Evolutionary conservation across 2,329 filamentous ascomycete genomes (phyloP), one percentile per base, ranked within the genome.

Genomic region (Venturia oleaginea): DNA sequence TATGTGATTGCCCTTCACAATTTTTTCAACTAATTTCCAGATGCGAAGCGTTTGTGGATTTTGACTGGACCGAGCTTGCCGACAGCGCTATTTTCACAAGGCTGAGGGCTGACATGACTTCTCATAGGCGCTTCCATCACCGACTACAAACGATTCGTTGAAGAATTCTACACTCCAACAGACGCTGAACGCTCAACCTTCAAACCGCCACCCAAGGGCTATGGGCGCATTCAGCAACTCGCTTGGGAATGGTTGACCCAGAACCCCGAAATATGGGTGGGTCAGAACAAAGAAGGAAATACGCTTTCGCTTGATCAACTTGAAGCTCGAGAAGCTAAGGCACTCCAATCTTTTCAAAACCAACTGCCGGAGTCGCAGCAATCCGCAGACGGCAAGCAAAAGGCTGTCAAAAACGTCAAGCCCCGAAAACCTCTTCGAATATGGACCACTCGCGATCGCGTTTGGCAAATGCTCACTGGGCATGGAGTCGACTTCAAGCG

Each of bases 401-500:
- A 3, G 34, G 68, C 57, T 68, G 68, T 22, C 60, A 37, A 7
- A 38, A 59, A 4, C 19, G 19, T 6, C 2, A 27, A 22, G 2
- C 11, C 10, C 22, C 40, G 61, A 10, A 59, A 13, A 69, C 70
- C 5, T 75, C 4, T 79, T 67, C 77, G 78, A 42, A 72, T 85
- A 8, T 80, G 76, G 69, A 81, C 83, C 8, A 84, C 79, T 7
- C 76, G 82, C 67, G 79, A 84, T 62, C 77, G 83, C 42, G 80
- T 82, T 32, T 88, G 85, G 84, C 76, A 81, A 64, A 82, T 84
- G 10, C 74, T 87, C 61, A 78, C 85, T 15, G 85, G 84, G 1
- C 85, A 87, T 72, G 79, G 79, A 24, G 79, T 81, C 30, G 84
- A 88, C 68, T 74, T 78, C 19, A 78, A 77, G 59, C 82, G 80